A percentile compares a stretch with the other conserved stretches of the same genome.
These are phyloP conservation scores for Recurvomyces mirabilis DNA, from an alignment of 495 filamentous ascomycete species.

Conservation along the genomic window DNA sequence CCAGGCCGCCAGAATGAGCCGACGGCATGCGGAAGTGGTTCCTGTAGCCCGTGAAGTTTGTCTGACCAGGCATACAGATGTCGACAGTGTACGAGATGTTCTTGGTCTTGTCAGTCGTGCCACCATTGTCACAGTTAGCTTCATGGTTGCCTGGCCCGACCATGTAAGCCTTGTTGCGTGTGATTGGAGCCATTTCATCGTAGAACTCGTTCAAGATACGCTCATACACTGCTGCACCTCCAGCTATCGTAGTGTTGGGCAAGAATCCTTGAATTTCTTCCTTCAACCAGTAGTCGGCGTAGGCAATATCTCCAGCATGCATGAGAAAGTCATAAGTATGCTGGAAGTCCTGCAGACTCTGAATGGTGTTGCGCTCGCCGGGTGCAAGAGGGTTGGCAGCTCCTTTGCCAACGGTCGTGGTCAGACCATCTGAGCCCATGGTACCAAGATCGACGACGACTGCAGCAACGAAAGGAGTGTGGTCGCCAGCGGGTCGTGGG, in stretches of 20 bases:
- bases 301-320: slow-evolving; percentile 39
- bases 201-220: slow-evolving; percentile 46
- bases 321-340: slow-evolving; percentile 29
- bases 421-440: slow-evolving; percentile 30
- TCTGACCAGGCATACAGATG: slow-evolving; percentile 45
- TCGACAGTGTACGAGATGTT: slow-evolving; percentile 8
- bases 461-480: slow-evolving; percentile 36
- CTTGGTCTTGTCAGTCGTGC: slow-evolving; percentile 5
- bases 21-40: slow-evolving; percentile 20
- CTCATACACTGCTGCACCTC: slow-evolving; percentile 36
- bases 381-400: slow-evolving; percentile 22
- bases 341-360: slow-evolving; percentile 23
- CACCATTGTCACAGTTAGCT: slow-evolving; percentile 36
- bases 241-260: slow-evolving; percentile 25
- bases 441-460: slow-evolving; percentile 45
- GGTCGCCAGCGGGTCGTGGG: slow-evolving; percentile 30
- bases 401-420: slow-evolving; percentile 13
- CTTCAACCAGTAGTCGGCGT: slow-evolving; percentile 45
- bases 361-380: slow-evolving; percentile 31
- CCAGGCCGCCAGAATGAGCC: slow-evolving; percentile 5
- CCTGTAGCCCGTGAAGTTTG: slow-evolving; percentile 22
- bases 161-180: slow-evolving; percentile 41
- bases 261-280: slow-evolving; percentile 32
- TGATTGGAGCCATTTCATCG: slow-evolving; percentile 38
- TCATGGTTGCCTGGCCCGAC: slow-evolving; percentile 47